Evolutionary conservation across 2,329 filamentous ascomycete genomes (phyloP), one percentile per base, ranked within the genome.

Genomic region (Exophiala sp.): DNA sequence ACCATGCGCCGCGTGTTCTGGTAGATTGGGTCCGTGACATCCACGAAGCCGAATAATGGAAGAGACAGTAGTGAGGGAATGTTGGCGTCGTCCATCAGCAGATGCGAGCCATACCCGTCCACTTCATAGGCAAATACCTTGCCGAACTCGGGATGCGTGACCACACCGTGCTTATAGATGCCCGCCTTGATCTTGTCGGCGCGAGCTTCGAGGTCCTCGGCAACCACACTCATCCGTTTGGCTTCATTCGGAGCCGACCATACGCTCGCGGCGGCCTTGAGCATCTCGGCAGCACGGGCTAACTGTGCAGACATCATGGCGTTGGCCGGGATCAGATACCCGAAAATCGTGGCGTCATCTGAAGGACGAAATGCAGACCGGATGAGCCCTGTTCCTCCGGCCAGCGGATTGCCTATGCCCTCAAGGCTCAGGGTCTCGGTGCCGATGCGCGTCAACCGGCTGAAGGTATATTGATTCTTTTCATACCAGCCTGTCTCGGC

Each of bases 221-320:
- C 73, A 0, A 80, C 68, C 1, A 70, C 67, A 2, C 73, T n/a
- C 29, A 59, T 44, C 13, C 44, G 38, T 22, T 27, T 46, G 14
- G 45, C 53, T 43, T 48, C 32, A n/a, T 30, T 43, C 18, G 46
- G 40, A 35, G 21, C 19, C 13, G 46, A 40, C 3, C 39, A 13
- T 4, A 22, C 43, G 7, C 46, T 22, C 19, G 47, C 19, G 37
- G 52, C 53, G n/a, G 73, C 73, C 45, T 72, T 70, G n/a, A 97
- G 77, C 16, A 94, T 74, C 4, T 75, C 73, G 0, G 88, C 82
- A 0, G 86, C 82, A 35, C 86, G 82, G 56, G 82, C 80, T 21
- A 98, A 74, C 68, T 98, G 89, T 0, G 91, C 86, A 2, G 88
- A 83, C 77, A 98, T 95, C 83, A 95, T 91, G 19, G 93, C 93